Conservation (phyloP, 2,329 filamentous ascomycete species). For the Dactylella cylindrospora region DNA sequence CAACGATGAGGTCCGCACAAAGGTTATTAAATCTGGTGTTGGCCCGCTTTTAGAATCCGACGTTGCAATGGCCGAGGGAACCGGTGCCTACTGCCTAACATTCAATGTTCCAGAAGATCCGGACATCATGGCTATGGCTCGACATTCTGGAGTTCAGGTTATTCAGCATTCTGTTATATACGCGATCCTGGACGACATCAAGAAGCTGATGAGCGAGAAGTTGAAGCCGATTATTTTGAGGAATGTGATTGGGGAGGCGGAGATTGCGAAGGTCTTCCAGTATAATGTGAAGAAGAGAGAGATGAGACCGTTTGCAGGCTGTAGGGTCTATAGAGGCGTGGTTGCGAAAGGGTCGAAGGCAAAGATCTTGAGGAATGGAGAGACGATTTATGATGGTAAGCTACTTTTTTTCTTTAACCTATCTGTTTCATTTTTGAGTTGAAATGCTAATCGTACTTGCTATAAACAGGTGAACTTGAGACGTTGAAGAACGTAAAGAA, state of each 20-base stretch:
- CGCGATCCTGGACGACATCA: slow-evolving; percentile 72
- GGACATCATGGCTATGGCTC: slow-evolving; percentile 69
- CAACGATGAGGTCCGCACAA: slow-evolving; percentile 77
- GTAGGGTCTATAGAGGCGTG: slow-evolving; percentile 78
- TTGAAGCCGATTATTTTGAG: slow-evolving; percentile 67
- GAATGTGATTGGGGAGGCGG: slow-evolving; percentile 81
- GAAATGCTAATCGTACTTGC: slow-evolving; percentile 40
- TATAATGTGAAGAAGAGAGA: slow-evolving; percentile 75
- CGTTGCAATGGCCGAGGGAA: slow-evolving; percentile 78
- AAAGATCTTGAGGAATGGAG: slow-evolving; percentile 65
- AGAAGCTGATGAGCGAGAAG: slow-evolving; percentile 66
- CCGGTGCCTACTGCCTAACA: slow-evolving; percentile 69
- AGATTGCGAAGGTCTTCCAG: slow-evolving; percentile 77
- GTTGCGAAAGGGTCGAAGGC: slow-evolving; percentile 67
- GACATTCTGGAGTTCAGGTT: slow-evolving; percentile 70
- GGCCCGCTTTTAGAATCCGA: slow-evolving; percentile 83
- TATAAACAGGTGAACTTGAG: slow-evolving; percentile 66
- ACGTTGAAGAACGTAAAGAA: slow-evolving; percentile 92
- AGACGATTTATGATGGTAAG: slow-evolving; percentile 80
- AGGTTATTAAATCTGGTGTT: slow-evolving; percentile 73
- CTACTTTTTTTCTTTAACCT: slow-evolving; percentile 46
- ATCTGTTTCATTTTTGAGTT: slow-evolving; percentile 4
- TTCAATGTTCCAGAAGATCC: slow-evolving; percentile 76
- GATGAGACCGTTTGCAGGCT: slow-evolving; percentile 78
- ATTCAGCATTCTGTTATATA: slow-evolving; percentile 88